Base-by-base conservation (phyloP, 495 filamentous ascomycete species). In the Jackrogersella minutella region DNA sequence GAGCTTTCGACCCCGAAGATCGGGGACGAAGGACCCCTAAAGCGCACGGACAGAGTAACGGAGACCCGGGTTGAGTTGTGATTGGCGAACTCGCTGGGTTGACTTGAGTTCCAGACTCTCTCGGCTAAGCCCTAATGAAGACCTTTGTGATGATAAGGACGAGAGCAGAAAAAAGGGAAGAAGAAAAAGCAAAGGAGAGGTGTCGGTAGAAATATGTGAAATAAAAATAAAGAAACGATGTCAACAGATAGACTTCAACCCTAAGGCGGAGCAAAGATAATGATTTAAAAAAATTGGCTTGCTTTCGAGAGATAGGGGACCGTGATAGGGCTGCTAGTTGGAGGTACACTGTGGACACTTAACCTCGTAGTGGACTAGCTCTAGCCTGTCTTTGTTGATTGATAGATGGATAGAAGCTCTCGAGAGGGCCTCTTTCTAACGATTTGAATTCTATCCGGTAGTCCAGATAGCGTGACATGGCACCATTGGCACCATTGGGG, bases 381-480 rank as follows among this genome's bases (percentile, higher is more conserved):
- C 36, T 56, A 53, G 3, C 39, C 49, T 53, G 17, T 57, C 50
- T 31, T n/a, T 16, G 44, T 53, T 49, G 36, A 36, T 53, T 58
- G 47, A 58, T 43, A 52, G 28, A 58, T 49, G 16, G 58, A 57
- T 52, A 39, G 11, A 65, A 40, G 22, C 11, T 4, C 52, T 64
- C 46, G 37, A 31, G 43, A 60, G n/a, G 34, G 33, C 21, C 30
- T 43, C 46, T 54, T 56, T 41, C 50, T 36, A 57, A 68, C n/a
- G 26, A 30, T 62, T 62, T 40, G 21, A 44, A n/a, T 59, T 50
- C 54, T 24, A 26, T 34, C 31, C 13, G 22, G 28, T 58, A 62
- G 43, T 22, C 37, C 53, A 53, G 63, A 72, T 74, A 72, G 64
- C 66, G 56, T 65, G 69, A 65, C 69, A 72, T 74, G 61, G 66